A percentile compares a stretch with the other conserved stretches of the same genome.
phyloP scores from a whole-genome alignment of 2,329 filamentous ascomycete genomes.

The Calonectria hawksworthii region DNA sequence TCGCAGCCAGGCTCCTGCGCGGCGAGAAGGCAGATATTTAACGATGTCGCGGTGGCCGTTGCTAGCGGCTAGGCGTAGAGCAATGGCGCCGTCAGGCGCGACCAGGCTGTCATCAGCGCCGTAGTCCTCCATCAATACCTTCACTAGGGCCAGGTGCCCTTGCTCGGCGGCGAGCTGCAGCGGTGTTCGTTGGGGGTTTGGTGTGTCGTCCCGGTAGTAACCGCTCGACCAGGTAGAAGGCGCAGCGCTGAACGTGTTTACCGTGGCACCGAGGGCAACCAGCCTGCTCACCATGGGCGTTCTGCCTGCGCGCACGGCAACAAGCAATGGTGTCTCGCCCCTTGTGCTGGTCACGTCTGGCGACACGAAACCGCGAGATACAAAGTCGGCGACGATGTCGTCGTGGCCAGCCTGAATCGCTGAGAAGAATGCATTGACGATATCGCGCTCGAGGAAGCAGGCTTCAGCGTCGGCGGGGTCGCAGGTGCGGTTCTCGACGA shows the following conservation, averaged over 20 bases:
- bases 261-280: constrained; percentile 51
- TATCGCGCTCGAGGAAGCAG: constrained; percentile 37
- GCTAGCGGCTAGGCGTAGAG: constrained; percentile 59
- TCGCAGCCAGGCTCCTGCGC: constrained; percentile 55
- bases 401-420: constrained; percentile 45
- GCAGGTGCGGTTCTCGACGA: background rate
- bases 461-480: background rate
- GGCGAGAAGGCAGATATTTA: constrained; percentile 55
- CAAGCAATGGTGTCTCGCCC: constrained; percentile 53
- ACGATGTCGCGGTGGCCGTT: constrained; percentile 60
- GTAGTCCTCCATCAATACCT: constrained; percentile 56
- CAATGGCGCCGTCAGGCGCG: constrained; percentile 60
- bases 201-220: constrained; percentile 1
- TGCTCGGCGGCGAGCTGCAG: constrained; percentile 58
- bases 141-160: constrained; percentile 58
- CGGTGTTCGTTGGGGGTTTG: constrained; percentile 54
- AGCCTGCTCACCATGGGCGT: constrained; percentile 52
- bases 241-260: constrained; percentile 46
- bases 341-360: constrained; percentile 50
- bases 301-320: constrained; percentile 50
- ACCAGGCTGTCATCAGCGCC: constrained; percentile 59
- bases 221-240: background rate
- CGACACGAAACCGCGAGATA: constrained; percentile 53
- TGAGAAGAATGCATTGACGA: constrained; percentile 49
- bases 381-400: constrained; percentile 48